Evolutionary conservation across 2,329 filamentous ascomycete genomes (phyloP).

Genomic region (Pseudogymnoascus sp.): DNA sequence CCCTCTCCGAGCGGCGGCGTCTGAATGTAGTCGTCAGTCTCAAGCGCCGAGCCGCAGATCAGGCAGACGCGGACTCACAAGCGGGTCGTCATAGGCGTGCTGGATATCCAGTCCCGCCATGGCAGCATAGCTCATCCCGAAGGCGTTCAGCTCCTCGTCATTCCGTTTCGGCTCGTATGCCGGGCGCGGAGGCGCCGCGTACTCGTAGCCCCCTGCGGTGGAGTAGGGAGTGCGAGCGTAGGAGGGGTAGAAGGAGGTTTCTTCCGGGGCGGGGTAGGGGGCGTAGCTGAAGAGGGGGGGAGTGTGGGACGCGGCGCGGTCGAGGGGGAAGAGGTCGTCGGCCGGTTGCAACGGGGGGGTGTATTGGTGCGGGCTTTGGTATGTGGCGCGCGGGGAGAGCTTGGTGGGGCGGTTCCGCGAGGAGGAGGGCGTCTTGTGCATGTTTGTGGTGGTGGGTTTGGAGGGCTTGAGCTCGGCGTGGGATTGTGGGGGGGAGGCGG

Average conservation of each 20-base stretch:
- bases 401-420: slow-evolving; percentile 17
- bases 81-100: slow-evolving; percentile 52
- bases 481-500: slow-evolving; percentile 47
- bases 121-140: slow-evolving; percentile 60
- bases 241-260: slow-evolving; percentile 48
- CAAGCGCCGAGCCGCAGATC: background rate
- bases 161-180: slow-evolving; percentile 56
- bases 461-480: slow-evolving; percentile 35
- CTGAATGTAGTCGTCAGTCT: background rate
- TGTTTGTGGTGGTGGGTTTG: slow-evolving; percentile 18
- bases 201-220: slow-evolving; percentile 40
- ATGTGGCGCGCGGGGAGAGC: slow-evolving; percentile 33
- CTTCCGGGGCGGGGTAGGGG: slow-evolving; percentile 60
- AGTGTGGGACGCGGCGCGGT: slow-evolving; percentile 64
- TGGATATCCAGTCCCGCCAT: slow-evolving; percentile 57
- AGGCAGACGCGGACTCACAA: slow-evolving; percentile 3
- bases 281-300: slow-evolving; percentile 64
- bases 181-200: slow-evolving; percentile 37
- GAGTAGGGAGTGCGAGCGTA: slow-evolving; percentile 42
- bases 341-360: slow-evolving; percentile 53
- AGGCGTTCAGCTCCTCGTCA: slow-evolving; percentile 55
- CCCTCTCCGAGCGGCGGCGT: background rate
- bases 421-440: slow-evolving; percentile 19
- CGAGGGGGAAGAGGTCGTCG: slow-evolving; percentile 60
- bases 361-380: slow-evolving; percentile 43